Conservation (phyloP, 192 early-diverging fungal genomes). For the Gamsiella multidivaricata region DNA sequence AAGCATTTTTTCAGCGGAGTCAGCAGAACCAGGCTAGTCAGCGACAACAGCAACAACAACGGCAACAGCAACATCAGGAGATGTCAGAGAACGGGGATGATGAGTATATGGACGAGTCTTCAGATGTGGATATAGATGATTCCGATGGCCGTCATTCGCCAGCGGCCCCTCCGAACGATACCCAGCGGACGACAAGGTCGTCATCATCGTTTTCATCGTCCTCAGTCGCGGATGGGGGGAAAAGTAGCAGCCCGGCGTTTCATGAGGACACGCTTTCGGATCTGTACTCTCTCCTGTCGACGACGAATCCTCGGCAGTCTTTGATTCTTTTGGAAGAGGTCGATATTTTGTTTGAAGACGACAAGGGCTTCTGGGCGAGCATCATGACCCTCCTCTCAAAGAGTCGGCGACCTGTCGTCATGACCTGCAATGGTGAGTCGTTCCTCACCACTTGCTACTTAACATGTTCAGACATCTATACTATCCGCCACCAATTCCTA, state of each 20-base stretch:
- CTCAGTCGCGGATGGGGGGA: background rate
- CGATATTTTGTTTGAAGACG: slow-evolving; percentile 84
- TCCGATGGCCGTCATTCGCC: background rate
- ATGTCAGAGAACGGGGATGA: background rate
- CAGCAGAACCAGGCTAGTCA: background rate
- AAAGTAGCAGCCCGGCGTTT: background rate
- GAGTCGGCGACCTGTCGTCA: slow-evolving; percentile 83
- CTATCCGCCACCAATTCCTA: background rate
- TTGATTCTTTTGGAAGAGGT: slow-evolving; percentile 88
- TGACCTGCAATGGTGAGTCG: slow-evolving; percentile 76
- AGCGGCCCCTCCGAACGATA: background rate
- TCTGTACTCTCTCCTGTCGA: slow-evolving; percentile 38
- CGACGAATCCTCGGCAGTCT: slow-evolving; percentile 61
- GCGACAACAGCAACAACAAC: slow-evolving; percentile 1
- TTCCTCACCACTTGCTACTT: no score
- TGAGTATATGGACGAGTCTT: background rate
- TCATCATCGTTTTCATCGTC: background rate
- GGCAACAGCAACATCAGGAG: background rate
- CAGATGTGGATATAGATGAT: slow-evolving; percentile 17
- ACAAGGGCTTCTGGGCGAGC: slow-evolving; percentile 82
- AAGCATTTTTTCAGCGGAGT: slow-evolving; percentile 27
- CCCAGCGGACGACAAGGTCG: background rate
- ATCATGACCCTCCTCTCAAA: slow-evolving; percentile 74
- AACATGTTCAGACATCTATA: no score
- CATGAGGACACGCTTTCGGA: slow-evolving; percentile 49